Base-by-base conservation (phyloP, 148 eudicot species). In the Linanthus parryae region DNA sequence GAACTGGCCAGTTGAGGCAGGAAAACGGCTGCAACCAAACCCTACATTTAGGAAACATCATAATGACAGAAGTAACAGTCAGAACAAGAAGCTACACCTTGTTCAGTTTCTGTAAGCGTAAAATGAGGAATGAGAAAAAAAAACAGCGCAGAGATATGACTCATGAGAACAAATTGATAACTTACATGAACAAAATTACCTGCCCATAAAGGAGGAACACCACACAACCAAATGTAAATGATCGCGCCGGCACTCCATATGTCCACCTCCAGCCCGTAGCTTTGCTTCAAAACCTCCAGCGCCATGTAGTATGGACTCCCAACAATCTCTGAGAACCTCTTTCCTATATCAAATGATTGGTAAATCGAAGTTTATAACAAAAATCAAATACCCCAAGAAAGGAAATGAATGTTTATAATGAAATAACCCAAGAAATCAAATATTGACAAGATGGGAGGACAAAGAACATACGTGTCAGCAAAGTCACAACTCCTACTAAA, bases 21-120 rank as follows among this genome's bases (percentile, higher is more conserved):
- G n/a, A n/a, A n/a, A n/a, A n/a, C n/a, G n/a, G n/a, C n/a, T n/a
- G n/a, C n/a, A n/a, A n/a, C n/a, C n/a, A n/a, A n/a, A n/a, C n/a
- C n/a, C n/a, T n/a, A n/a, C n/a, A n/a, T n/a, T n/a, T n/a, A n/a
- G n/a, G n/a, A n/a, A n/a, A n/a, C n/a, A n/a, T n/a, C n/a, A n/a
- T n/a, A n/a, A n/a, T n/a, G n/a, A n/a, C n/a, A n/a, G n/a, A n/a
- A n/a, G n/a, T n/a, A n/a, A n/a, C n/a, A n/a, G n/a, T n/a, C n/a
- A n/a, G n/a, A n/a, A n/a, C n/a, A n/a, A n/a, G n/a, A n/a, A n/a
- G 90, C 85, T 49, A 79, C 76, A 21, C 90, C 90, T 66, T 79
- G 79, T 56, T 83, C 90, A 22, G 71, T 58, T 59, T 66, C 71
- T 66, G 71, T 48, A 59, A 2, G 23, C 9, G 10, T 42, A 47